A percentile compares a stretch with the other conserved stretches of the same genome.
Conservation (phyloP, 495 filamentous ascomycete species). For the Lasiosphaeria hispida region DNA sequence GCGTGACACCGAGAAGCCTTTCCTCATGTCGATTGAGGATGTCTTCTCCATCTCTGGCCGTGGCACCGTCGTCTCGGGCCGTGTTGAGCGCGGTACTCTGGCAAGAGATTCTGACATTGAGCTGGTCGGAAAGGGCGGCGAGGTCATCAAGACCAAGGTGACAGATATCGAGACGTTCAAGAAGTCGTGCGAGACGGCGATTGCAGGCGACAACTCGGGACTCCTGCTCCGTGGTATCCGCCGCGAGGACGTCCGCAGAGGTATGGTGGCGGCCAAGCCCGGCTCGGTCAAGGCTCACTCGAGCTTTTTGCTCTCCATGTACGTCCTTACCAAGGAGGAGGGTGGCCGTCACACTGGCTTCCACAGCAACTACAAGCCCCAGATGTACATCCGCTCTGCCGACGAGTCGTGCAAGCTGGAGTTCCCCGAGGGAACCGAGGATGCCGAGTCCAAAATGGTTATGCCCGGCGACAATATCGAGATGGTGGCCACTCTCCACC, state of each 20-base stretch:
- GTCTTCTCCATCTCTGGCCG: conserved; percentile 97
- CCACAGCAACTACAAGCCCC: conserved; percentile 88
- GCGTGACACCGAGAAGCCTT: conserved; percentile 92
- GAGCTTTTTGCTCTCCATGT: conserved; percentile 92
- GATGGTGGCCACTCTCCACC: conserved; percentile 79
- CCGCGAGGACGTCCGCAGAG: conserved; percentile 88
- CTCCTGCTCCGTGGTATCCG: conserved; percentile 91
- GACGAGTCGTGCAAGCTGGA: conserved; percentile 79
- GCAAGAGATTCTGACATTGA: conserved; percentile 94
- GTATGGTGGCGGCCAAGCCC: conserved; percentile 86
- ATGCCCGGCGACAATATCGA: conserved; percentile 99
- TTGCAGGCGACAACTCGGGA: conserved; percentile 97
- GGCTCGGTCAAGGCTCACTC: conserved; percentile 74
- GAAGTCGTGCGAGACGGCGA: conserved; percentile 92
- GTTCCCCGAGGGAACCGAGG: conserved; percentile 76
- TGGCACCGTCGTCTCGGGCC: conserved; percentile 93
- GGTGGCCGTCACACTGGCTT: conserved; percentile 95
- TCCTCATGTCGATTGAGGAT: conserved; percentile 98
- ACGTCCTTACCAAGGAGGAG: conserved; percentile 95
- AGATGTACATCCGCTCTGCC: conserved; percentile 91
- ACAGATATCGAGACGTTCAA: conserved; percentile 99
- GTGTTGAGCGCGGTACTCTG: conserved; percentile 91
- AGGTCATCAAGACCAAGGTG: conserved; percentile 92
- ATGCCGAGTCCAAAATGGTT: conserved; percentile 67
- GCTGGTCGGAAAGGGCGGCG: conserved; percentile 75